Evolutionary conservation across 2,329 filamentous ascomycete genomes (phyloP).

Genomic region (Macroventuria anomochaeta): DNA sequence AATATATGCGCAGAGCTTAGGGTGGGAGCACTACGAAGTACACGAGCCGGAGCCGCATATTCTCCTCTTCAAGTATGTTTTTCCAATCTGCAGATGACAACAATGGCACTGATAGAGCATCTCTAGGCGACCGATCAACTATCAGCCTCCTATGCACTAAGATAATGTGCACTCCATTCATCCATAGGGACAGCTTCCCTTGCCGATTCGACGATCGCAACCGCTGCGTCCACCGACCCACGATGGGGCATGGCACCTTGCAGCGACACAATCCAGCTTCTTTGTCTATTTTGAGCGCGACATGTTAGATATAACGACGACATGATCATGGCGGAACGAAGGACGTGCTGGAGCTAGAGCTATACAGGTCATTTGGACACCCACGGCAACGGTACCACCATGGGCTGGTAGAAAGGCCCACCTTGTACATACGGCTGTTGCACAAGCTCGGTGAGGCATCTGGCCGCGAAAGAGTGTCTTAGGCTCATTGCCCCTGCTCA

Average conservation of each 20-base stretch:
- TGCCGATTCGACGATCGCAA: constrained; percentile 17
- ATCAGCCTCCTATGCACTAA: constrained; percentile 68
- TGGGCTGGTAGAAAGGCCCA: constrained; percentile 25
- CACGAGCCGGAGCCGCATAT: constrained; percentile 99
- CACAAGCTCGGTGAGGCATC: constrained; percentile 23
- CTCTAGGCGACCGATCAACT: constrained; percentile 79
- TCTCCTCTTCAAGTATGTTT: constrained; percentile 91
- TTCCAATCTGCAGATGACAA: not conserved
- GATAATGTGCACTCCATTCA: constrained; percentile 10
- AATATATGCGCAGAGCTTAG: constrained; percentile 73
- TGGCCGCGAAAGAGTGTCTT: constrained; percentile 18
- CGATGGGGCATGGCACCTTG: constrained; percentile 18
- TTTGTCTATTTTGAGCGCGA: constrained; percentile 45
- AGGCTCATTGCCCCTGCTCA: constrained; percentile 14
- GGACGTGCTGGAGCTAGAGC: constrained; percentile 25
- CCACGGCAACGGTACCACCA: constrained; percentile 25
- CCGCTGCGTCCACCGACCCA: constrained; percentile 20
- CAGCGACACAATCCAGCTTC: constrained; percentile 33
- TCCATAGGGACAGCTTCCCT: constrained; percentile 11
- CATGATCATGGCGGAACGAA: constrained; percentile 47
- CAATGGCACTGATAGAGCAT: constrained; percentile 14
- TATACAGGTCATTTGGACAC: constrained; percentile 29
- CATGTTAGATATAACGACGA: constrained; percentile 46
- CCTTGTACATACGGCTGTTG: constrained; percentile 43
- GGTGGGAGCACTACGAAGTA: constrained; percentile 99